Percentiles rank a stretch among this genome's conserved stretches.
These are phyloP conservation scores for Globisporangium megalacanthum DNA, from an alignment of 352 stramenopile genomes.

Conservation along the genomic window DNA sequence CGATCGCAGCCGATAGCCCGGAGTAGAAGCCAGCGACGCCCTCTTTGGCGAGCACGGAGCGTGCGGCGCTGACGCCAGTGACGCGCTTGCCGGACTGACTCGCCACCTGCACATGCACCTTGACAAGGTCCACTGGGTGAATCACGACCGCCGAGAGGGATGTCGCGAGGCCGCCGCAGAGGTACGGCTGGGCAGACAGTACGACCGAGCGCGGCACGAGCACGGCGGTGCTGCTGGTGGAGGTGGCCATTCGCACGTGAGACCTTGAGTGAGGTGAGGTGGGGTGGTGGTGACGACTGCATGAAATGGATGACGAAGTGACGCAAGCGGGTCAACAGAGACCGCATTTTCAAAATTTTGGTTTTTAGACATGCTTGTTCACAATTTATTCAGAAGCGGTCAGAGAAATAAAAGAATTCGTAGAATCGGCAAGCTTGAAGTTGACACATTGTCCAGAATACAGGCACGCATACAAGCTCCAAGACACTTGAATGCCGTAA, in stretches of 20 bases:
- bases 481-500: not conserved
- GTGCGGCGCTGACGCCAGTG: slow-evolving; percentile 64
- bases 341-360: no score
- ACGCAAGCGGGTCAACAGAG: no score
- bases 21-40: slow-evolving; percentile 81
- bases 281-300: slow-evolving; percentile 15
- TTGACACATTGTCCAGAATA: no score
- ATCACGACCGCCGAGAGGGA: slow-evolving; percentile 78
- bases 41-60: slow-evolving; percentile 75
- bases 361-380: no score
- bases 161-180: slow-evolving; percentile 69
- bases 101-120: slow-evolving; percentile 86
- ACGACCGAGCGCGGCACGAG: slow-evolving; percentile 35
- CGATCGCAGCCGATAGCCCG: slow-evolving; percentile 73
- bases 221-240: slow-evolving; percentile 14
- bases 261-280: not conserved
- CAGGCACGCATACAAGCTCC: not conserved
- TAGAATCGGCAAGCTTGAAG: no score
- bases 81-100: slow-evolving; percentile 77
- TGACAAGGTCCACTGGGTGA: slow-evolving; percentile 90
- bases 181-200: slow-evolving; percentile 60
- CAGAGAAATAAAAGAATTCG: no score
- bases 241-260: slow-evolving; percentile 16
- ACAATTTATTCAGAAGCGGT: no score
- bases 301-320: not conserved